These are phyloP conservation scores for Talaromyces sp. DNA, from an alignment of 2,329 filamentous ascomycete genomes.

Conservation along the genomic window DNA sequence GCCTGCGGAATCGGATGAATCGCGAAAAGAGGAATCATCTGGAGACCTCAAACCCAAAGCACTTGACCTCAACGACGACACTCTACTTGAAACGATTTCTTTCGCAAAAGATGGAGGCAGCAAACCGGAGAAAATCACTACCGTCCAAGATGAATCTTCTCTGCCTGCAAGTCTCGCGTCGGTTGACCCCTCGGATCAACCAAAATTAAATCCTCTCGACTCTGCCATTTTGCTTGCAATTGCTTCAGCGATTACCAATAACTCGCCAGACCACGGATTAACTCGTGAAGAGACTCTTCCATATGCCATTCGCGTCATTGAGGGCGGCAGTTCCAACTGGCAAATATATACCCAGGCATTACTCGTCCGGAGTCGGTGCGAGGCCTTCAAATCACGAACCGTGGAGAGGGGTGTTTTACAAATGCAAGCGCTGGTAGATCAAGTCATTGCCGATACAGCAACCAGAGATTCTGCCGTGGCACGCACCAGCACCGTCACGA, in stretches of 20 bases:
- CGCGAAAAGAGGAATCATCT: conserved; percentile 19
- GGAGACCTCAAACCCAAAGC: conserved; percentile 56
- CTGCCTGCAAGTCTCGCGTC: conserved; percentile 60
- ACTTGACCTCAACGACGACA: conserved; percentile 84
- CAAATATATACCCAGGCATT: conserved; percentile 95
- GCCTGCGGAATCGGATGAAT: background rate
- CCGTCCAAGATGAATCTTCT: conserved; percentile 38
- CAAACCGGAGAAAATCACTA: conserved; percentile 31
- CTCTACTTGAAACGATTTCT: conserved; percentile 78
- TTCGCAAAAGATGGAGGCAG: conserved; percentile 59
- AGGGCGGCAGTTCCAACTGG: conserved; percentile 92
- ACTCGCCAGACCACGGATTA: conserved; percentile 74
- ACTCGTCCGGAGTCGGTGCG: conserved; percentile 82
- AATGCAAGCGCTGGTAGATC: conserved; percentile 90
- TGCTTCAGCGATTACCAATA: conserved; percentile 87
- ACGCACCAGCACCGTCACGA: conserved; percentile 22
- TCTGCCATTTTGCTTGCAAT: conserved; percentile 77
- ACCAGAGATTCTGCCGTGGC: conserved; percentile 30
- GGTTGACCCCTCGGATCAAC: conserved; percentile 74
- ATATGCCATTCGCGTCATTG: conserved; percentile 81
- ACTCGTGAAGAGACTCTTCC: conserved; percentile 92
- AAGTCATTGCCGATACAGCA: conserved; percentile 82
- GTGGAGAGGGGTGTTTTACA: conserved; percentile 86
- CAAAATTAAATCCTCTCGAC: conserved; percentile 74
- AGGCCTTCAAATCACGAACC: conserved; percentile 80